Evolutionary conservation across 441 rosid genomes (phyloP), one percentile per base, ranked within the genome.

Genomic region (Bruguiera hainesii): DNA sequence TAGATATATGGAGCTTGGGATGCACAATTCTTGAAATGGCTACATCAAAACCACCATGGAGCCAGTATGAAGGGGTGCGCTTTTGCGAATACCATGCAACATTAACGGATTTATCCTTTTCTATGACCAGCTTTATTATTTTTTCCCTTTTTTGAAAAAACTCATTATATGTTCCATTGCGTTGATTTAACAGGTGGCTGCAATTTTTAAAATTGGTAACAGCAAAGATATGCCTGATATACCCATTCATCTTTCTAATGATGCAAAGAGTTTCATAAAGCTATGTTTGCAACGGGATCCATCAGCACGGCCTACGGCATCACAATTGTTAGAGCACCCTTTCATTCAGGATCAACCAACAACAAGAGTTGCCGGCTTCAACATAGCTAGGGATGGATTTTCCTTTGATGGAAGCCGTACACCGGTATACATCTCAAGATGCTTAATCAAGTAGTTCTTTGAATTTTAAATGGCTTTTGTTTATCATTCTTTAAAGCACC

Each of bases 1-100:
- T 94, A 39, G 99, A 94, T 82, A 80, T 94, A 63, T 94, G 99
- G 99, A 89, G 99, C 81, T 77, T 91, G 79, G 98, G 99, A 56
- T 94, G 99, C 78, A 94, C 98, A 50, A 82, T 94, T 79, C 89
- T 91, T 71, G 97, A 94, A 84, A 94, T 94, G 98, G 93, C 98
- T 63, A 85, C 94, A 19, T 83, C 97, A 68, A 94, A 86, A 73
- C 98, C 99, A 31, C 99, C 98, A 4, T 94, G 99, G 99, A 87
- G 81, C 67, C 89, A 85, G 71, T 94, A 80, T 76, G 99, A 94
- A 86, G 97, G 96, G 98, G 98, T 89, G 75, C 65, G 82, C 26
- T 57, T 76, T 60, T 69, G 48, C 53, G 69, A 69, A 19, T 50
- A 63, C 52, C 64, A 58, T 7, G 6, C 28, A 55, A 11, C 11